phyloP scores from a whole-genome alignment of 495 filamentous ascomycete genomes.

The Xylaria telfairii region DNA sequence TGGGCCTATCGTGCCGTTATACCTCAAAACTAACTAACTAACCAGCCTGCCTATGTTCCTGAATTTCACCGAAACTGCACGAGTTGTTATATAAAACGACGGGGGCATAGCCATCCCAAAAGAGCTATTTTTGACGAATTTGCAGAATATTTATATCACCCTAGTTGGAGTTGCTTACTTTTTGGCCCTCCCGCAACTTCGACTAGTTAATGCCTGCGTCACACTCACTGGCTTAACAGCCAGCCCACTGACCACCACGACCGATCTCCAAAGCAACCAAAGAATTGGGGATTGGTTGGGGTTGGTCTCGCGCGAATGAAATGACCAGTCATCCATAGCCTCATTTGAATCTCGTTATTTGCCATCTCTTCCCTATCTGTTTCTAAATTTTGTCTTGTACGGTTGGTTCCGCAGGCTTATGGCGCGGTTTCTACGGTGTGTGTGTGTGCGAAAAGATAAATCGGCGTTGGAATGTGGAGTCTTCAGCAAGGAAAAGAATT shows the following conservation, averaged over 20 bases:
- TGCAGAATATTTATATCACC: neutral
- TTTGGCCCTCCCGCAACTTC: neutral
- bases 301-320: no score
- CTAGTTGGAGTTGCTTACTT: conserved; percentile 2
- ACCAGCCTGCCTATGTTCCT: neutral
- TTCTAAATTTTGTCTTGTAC: neutral
- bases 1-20: neutral
- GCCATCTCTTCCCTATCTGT: neutral
- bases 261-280: neutral
- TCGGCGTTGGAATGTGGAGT: neutral
- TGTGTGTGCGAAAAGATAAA: neutral
- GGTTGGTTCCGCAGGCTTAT: neutral
- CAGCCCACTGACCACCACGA: no score
- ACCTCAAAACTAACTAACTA: neutral
- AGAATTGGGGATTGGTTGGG: no score
- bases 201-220: no score
- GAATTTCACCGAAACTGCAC: neutral
- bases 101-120: neutral
- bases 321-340: neutral
- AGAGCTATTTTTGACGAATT: neutral
- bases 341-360: neutral
- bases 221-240: no score
- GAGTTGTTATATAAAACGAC: neutral
- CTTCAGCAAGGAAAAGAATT: no score
- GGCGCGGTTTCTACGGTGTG: neutral